Evolutionary conservation across 805 yeast species (phyloP).

Genomic region (Candida chauliodis): DNA sequence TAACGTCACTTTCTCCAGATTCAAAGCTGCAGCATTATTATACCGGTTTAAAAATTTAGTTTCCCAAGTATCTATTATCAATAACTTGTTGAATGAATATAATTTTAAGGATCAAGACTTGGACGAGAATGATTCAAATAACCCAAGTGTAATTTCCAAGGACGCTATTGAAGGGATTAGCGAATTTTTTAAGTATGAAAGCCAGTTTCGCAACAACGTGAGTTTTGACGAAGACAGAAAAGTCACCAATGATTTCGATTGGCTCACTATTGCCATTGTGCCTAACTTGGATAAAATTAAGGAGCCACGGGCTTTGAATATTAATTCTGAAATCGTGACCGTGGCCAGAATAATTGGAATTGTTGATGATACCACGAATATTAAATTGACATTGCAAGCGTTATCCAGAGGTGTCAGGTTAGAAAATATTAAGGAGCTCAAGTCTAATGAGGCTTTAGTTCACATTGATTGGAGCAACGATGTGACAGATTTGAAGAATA

Average conservation of each 20-base stretch:
- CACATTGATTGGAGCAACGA: conserved; percentile 22
- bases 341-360: conserved; percentile 47
- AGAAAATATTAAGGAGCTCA: conserved; percentile 7
- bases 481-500: conserved; percentile 15
- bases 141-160: conserved; percentile 23
- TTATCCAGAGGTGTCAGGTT: conserved; percentile 27
- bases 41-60: conserved; percentile 35
- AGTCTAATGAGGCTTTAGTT: conserved; percentile 24
- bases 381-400: conserved; percentile 49
- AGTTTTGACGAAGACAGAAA: neutral
- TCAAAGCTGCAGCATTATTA: conserved; percentile 46
- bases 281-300: conserved; percentile 32
- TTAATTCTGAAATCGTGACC: conserved; percentile 28
- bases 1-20: conserved; percentile 48
- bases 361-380: conserved; percentile 38
- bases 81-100: conserved; percentile 32
- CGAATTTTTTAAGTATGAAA: conserved; percentile 18
- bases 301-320: conserved; percentile 14
- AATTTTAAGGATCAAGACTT: conserved; percentile 24
- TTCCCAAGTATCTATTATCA: conserved; percentile 23
- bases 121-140: conserved; percentile 7
- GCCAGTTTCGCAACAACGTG: conserved; percentile 8
- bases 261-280: conserved; percentile 33
- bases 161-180: conserved; percentile 31
- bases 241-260: conserved; percentile 21